Evolutionary conservation across 805 yeast genomes (phyloP).

Genomic region (Sugiyamaella boreocaroliniensis): DNA sequence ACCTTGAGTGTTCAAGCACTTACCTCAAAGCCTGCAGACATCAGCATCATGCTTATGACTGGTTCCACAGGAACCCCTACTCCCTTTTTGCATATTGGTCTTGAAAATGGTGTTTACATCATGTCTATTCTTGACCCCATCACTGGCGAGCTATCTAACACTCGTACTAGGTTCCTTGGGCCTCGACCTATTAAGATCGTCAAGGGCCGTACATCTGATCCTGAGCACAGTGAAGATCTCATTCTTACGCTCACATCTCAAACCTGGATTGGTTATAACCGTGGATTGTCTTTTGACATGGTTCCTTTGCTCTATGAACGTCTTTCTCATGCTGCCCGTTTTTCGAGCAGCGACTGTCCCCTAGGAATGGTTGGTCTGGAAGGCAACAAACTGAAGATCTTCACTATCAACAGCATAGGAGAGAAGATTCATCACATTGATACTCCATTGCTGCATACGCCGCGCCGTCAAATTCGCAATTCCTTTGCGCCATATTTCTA

Average conservation of each 20-base stretch:
- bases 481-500: constrained; percentile 28
- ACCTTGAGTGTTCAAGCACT: constrained; percentile 59
- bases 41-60: constrained; percentile 32
- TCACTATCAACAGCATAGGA: constrained; percentile 26
- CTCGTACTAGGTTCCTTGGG: constrained; percentile 69
- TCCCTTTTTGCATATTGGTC: constrained; percentile 62
- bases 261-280: constrained; percentile 49
- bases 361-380: constrained; percentile 60
- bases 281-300: constrained; percentile 33
- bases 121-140: constrained; percentile 49
- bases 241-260: constrained; percentile 48
- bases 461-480: constrained; percentile 15
- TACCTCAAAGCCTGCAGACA: constrained; percentile 42
- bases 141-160: constrained; percentile 58
- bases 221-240: constrained; percentile 23
- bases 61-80: constrained; percentile 10
- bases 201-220: constrained; percentile 25
- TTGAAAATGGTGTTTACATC: constrained; percentile 76
- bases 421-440: constrained; percentile 14
- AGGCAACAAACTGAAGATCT: constrained; percentile 46
- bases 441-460: constrained; percentile 13
- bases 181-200: constrained; percentile 52
- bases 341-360: constrained; percentile 55
- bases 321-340: constrained; percentile 41
- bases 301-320: constrained; percentile 42